A percentile compares a stretch with the other conserved stretches of the same genome.
Evolutionary conservation across 2,329 filamentous ascomycete species (phyloP).

Genomic region (Talaromyces sp.): DNA sequence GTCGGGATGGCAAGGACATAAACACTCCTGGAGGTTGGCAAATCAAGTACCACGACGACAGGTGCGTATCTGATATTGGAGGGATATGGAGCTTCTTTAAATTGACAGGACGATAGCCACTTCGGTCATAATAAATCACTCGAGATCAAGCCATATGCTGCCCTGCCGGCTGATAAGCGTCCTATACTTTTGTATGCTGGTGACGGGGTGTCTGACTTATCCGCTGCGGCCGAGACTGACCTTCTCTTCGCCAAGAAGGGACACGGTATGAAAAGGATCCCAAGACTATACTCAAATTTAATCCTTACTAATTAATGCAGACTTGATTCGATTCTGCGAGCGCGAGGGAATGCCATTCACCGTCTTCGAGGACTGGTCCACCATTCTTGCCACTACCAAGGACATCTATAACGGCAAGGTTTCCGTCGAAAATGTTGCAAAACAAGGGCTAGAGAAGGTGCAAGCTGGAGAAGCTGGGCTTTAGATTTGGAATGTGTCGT

Average conservation of each 20-base stretch:
- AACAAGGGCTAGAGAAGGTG: constrained; percentile 36
- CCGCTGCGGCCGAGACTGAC: constrained; percentile 88
- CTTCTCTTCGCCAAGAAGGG: constrained; percentile 90
- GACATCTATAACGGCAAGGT: constrained; percentile 71
- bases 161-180: constrained; percentile 63
- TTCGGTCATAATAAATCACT: constrained; percentile 98
- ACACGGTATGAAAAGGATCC: constrained; percentile 57
- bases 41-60: constrained; percentile 85
- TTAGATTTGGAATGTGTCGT: neutral
- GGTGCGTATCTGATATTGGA: constrained; percentile 41
- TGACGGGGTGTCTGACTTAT: constrained; percentile 89
- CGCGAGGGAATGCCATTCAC: constrained; percentile 82
- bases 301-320: constrained; percentile 44
- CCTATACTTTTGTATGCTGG: constrained; percentile 92
- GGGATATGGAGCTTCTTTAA: neutral
- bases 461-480: constrained; percentile 4
- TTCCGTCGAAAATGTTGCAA: constrained; percentile 67
- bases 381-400: constrained; percentile 72
- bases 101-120: constrained; percentile 47
- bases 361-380: constrained; percentile 78
- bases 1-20: constrained; percentile 65
- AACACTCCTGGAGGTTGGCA: constrained; percentile 81
- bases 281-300: no score
- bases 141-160: constrained; percentile 77
- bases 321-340: constrained; percentile 84